phyloP scores from a whole-genome alignment of 148 eudicot species.

The Silene conica region DNA sequence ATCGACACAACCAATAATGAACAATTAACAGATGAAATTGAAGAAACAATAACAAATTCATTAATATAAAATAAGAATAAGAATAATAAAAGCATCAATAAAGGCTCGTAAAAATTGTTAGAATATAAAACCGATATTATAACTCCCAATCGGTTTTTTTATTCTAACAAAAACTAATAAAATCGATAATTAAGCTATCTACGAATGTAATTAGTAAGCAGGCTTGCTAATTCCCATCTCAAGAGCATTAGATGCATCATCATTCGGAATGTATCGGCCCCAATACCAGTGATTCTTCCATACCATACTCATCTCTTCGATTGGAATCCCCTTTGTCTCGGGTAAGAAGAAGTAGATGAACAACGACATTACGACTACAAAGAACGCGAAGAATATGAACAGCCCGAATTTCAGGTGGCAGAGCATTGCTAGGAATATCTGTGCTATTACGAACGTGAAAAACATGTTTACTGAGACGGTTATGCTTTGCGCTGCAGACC shows the following conservation, averaged over 20 bases:
- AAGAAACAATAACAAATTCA: no score
- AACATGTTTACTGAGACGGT: conserved; percentile 78
- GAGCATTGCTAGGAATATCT: conserved; percentile 58
- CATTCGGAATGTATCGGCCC: conserved; percentile 44
- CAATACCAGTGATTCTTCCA: conserved; percentile 78
- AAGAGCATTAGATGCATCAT: conserved; percentile 27
- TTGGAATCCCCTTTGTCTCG: conserved; percentile 74
- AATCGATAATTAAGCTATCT: no score
- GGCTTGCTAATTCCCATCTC: conserved; percentile 31
- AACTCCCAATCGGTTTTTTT: no score
- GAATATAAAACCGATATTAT: no score
- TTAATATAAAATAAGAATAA: no score
- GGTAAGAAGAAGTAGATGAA: conserved; percentile 67
- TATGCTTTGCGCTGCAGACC: conserved; percentile 72
- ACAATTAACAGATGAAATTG: no score
- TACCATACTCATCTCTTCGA: conserved; percentile 67
- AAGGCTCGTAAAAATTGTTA: no score
- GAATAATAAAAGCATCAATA: no score
- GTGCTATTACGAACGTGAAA: conserved; percentile 66
- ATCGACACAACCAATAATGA: no score
- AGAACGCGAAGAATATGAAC: conserved; percentile 70
- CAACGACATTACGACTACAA: conserved; percentile 51
- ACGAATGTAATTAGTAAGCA: conserved; percentile 1
- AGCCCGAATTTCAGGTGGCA: conserved; percentile 72
- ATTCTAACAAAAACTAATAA: no score